A percentile compares a stretch with the other conserved stretches of the same genome.
Evolutionary conservation across 352 stramenopile genomes (phyloP).

Genomic region (Globisporangium camurandrum): DNA sequence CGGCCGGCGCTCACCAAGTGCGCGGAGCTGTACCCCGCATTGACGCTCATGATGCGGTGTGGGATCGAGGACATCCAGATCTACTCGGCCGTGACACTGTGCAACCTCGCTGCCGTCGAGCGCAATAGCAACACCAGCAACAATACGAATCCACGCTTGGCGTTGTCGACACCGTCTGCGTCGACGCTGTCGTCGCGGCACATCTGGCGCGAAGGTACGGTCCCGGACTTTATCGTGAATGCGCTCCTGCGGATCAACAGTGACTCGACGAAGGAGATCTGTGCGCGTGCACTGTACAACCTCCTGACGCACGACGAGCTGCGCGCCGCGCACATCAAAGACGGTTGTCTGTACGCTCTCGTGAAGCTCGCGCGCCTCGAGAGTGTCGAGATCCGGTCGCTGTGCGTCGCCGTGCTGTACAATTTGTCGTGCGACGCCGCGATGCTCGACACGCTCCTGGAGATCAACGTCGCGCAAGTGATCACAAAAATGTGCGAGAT

Average conservation of each 20-base stretch:
- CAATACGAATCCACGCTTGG: no score
- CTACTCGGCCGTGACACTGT: constrained; percentile 82
- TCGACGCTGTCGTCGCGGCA: constrained; percentile 42
- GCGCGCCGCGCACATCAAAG: constrained; percentile 75
- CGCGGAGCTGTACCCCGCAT: constrained; percentile 59
- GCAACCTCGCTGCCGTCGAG: constrained; percentile 43
- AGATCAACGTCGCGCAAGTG: constrained; percentile 79
- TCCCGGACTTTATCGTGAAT: constrained; percentile 87
- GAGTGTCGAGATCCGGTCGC: constrained; percentile 68
- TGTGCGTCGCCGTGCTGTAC: constrained; percentile 78
- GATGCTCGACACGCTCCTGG: constrained; percentile 73
- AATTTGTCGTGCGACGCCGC: constrained; percentile 71
- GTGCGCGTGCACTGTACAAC: constrained; percentile 79
- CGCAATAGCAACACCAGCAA: no score
- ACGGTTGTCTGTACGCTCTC: constrained; percentile 82
- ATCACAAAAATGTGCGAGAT: constrained; percentile 83
- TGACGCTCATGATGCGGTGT: constrained; percentile 86
- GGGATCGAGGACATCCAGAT: constrained; percentile 85
- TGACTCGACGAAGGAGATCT: constrained; percentile 86
- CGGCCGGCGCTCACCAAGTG: constrained; percentile 56
- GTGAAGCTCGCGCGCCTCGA: constrained; percentile 81
- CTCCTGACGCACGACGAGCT: constrained; percentile 77
- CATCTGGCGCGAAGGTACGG: constrained; percentile 83
- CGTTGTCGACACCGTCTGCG: no score
- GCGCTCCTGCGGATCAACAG: constrained; percentile 85